Evolutionary conservation across 1,284 basidiomycete genomes (phyloP).

Genomic region (Ustilago xerochloae): DNA sequence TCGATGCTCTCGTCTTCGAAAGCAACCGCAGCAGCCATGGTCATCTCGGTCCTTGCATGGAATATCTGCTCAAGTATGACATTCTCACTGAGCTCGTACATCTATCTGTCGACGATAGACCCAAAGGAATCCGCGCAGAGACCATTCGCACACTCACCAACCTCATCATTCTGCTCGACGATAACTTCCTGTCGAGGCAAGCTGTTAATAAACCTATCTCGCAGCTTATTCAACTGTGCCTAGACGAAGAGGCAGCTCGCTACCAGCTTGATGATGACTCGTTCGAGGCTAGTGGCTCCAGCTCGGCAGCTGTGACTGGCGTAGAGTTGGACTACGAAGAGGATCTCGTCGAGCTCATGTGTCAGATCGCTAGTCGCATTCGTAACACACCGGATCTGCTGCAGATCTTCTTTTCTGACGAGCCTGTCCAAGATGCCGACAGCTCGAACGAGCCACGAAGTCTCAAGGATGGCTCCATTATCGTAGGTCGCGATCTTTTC

Average conservation of each 20-base stretch:
- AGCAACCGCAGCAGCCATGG: conserved; percentile 83
- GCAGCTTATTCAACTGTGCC: conserved; percentile 84
- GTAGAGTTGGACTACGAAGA: conserved; percentile 33
- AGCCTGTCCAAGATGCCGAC: conserved; percentile 29
- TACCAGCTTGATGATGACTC: conserved; percentile 78
- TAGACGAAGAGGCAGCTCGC: conserved; percentile 88
- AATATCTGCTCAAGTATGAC: conserved; percentile 87
- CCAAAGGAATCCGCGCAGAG: conserved; percentile 60
- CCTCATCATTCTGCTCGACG: conserved; percentile 66
- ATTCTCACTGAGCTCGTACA: conserved; percentile 60
- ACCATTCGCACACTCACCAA: conserved; percentile 63
- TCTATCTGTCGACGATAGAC: conserved; percentile 60
- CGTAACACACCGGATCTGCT: conserved; percentile 59
- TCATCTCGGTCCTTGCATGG: conserved; percentile 79
- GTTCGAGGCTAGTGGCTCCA: conserved; percentile 10
- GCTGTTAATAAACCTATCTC: conserved; percentile 81
- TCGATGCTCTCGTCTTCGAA: conserved; percentile 87
- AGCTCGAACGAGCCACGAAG: conserved; percentile 7
- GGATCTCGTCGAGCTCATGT: conserved; percentile 62
- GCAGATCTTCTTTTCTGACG: conserved; percentile 59
- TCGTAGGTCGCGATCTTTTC: conserved; percentile 27
- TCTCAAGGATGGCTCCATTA: conserved; percentile 42
- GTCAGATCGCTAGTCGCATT: conserved; percentile 60
- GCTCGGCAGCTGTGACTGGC: not conserved
- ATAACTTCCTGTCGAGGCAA: conserved; percentile 61